A percentile compares a stretch with the other conserved stretches of the same genome.
These are phyloP conservation scores for Leccinum fibrillosum DNA, from an alignment of 768 basidiomycete species.

Conservation along the genomic window DNA sequence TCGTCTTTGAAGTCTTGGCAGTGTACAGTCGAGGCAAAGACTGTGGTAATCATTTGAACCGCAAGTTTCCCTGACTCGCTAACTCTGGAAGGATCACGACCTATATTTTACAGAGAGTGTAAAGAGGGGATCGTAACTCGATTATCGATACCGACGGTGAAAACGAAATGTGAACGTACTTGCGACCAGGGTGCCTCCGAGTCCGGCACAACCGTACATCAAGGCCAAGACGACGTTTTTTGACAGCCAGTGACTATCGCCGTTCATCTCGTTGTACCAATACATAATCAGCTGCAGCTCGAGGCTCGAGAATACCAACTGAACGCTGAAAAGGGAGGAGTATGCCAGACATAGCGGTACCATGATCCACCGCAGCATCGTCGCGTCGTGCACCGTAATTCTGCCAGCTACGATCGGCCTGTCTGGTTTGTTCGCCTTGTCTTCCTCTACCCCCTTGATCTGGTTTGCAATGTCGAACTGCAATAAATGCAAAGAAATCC, in stretches of 20 bases:
- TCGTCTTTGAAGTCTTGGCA: conserved; percentile 48
- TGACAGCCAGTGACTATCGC: conserved; percentile 36
- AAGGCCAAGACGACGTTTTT: conserved; percentile 39
- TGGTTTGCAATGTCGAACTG: conserved; percentile 35
- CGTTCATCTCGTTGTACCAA: conserved; percentile 39
- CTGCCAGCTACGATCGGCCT: conserved; percentile 44
- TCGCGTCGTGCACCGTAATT: conserved; percentile 35
- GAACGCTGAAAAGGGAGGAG: conserved; percentile 32
- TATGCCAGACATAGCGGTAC: conserved; percentile 34
- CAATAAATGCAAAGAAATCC: conserved; percentile 46
- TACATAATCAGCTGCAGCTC: conserved; percentile 32
- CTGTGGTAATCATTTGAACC: conserved; percentile 33
- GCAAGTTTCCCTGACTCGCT: conserved; percentile 31
- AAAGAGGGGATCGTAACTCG: background rate
- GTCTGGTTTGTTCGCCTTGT: conserved; percentile 42
- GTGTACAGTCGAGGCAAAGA: conserved; percentile 46
- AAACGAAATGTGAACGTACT: conserved; percentile 20
- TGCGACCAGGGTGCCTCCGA: conserved; percentile 38
- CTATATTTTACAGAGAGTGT: conserved; percentile 6
- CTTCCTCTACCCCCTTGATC: conserved; percentile 31
- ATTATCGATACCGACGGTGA: background rate
- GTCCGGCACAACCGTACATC: conserved; percentile 36
- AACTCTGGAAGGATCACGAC: conserved; percentile 19
- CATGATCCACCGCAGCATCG: conserved; percentile 34
- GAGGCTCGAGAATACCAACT: conserved; percentile 33